Conservation (phyloP, 176 grass and related monocot species). For the Oryza officinalis region DNA sequence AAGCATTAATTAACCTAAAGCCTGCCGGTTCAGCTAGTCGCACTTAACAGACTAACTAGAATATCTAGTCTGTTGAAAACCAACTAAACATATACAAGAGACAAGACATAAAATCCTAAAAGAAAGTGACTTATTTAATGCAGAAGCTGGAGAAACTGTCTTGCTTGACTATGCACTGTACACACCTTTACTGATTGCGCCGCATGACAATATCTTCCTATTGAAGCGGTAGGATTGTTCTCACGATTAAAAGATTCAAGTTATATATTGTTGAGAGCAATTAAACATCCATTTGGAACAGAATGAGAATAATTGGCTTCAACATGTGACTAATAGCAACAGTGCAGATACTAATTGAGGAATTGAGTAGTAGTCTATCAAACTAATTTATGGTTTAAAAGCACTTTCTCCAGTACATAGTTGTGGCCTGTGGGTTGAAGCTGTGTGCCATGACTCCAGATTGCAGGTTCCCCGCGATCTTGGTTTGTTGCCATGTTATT, state of each 20-base stretch:
- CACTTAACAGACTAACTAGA: too few species aligned
- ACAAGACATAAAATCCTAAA: too few species aligned
- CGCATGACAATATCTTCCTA: background rate
- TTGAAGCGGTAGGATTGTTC: background rate
- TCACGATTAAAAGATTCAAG: background rate
- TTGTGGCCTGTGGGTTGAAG: background rate
- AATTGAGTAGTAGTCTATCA: slow-evolving; percentile 2
- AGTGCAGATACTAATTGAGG: background rate
- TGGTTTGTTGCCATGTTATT: background rate
- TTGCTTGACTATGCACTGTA: background rate
- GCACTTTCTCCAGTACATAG: background rate
- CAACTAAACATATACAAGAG: too few species aligned
- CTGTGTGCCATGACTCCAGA: background rate
- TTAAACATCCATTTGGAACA: background rate
- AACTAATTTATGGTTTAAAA: slow-evolving; percentile 5
- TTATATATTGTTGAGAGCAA: background rate
- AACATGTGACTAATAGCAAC: background rate
- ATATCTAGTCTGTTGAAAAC: too few species aligned
- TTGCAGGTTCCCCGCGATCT: background rate
- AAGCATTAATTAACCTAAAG: too few species aligned
- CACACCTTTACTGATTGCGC: background rate
- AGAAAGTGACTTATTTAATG: too few species aligned
- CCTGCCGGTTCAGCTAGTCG: too few species aligned
- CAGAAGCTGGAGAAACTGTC: too few species aligned
- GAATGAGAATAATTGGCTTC: background rate